Evolutionary conservation across 140 eudicot genomes (phyloP).

Genomic region (Anethum foeniculum): DNA sequence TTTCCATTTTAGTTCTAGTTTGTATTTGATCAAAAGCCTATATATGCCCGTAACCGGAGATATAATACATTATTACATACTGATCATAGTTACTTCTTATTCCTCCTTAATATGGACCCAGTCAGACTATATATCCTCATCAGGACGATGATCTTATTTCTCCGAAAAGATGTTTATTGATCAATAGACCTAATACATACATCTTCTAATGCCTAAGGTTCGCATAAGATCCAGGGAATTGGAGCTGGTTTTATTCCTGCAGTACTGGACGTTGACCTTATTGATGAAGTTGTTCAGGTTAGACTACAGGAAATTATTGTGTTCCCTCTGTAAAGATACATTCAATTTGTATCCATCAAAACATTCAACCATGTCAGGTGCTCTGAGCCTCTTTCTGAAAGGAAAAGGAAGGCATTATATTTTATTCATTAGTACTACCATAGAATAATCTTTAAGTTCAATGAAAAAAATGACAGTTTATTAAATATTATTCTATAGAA

Average conservation of each 20-base stretch:
- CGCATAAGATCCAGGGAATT: slow-evolving; percentile 71
- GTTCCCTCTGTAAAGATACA: background rate
- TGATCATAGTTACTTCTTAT: background rate
- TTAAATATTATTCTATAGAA: too few relatives aligned
- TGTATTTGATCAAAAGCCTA: too few relatives aligned
- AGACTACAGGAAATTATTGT: slow-evolving; percentile 10
- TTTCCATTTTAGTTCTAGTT: too few relatives aligned
- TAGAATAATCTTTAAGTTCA: too few relatives aligned
- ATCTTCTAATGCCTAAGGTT: slow-evolving; percentile 35
- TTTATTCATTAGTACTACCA: too few relatives aligned
- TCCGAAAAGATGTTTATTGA: background rate
- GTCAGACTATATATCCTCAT: background rate
- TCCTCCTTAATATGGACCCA: background rate
- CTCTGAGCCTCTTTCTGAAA: too few relatives aligned
- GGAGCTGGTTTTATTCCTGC: slow-evolving; percentile 79
- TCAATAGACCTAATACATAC: slow-evolving; percentile 5
- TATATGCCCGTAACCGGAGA: background rate
- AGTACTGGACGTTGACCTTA: slow-evolving; percentile 41
- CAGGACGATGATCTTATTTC: background rate
- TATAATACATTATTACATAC: background rate
- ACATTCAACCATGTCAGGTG: background rate
- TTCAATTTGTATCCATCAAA: too few relatives aligned
- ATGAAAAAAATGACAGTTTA: too few relatives aligned
- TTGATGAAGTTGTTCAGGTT: slow-evolving; percentile 75
- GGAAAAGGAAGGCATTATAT: too few relatives aligned